Evolutionary conservation across 495 filamentous ascomycete genomes (phyloP).

Genomic region (Penicillium waksmanii): DNA sequence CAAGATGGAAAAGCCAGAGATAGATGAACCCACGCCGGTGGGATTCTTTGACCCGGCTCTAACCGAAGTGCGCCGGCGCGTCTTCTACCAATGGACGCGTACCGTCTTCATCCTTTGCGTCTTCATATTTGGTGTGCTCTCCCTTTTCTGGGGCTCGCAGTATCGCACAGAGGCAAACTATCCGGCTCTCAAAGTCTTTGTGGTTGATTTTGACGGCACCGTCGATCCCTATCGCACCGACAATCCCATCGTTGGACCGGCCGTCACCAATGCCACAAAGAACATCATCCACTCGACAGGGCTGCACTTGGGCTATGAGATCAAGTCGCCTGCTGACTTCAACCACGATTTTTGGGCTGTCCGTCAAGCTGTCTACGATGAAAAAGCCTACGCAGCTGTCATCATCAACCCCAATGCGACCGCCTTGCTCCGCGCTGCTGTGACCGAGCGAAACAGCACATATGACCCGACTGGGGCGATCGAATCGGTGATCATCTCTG

Average conservation of each 20-base stretch:
- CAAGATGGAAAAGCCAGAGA: constrained; percentile 4
- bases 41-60: constrained; percentile 56
- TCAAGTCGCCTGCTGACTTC: constrained; percentile 56
- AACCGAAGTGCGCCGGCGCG: constrained; percentile 48
- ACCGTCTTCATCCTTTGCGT: constrained; percentile 56
- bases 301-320: constrained; percentile 52
- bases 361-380: constrained; percentile 63
- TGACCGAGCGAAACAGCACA: constrained; percentile 57
- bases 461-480: constrained; percentile 67
- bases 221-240: constrained; percentile 52
- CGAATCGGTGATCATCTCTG: constrained; percentile 61
- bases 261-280: constrained; percentile 48
- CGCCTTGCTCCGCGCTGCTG: constrained; percentile 57
- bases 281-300: constrained; percentile 35
- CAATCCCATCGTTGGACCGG: constrained; percentile 59
- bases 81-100: constrained; percentile 41
- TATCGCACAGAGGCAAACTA: constrained; percentile 53
- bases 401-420: constrained; percentile 71
- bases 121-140: constrained; percentile 59
- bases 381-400: constrained; percentile 65
- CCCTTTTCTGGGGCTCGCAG: constrained; percentile 65
- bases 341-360: constrained; percentile 61
- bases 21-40: constrained; percentile 42
- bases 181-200: constrained; percentile 54
- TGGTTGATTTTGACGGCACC: constrained; percentile 68